Base-by-base conservation (phyloP, 1,284 basidiomycete species). In the Macrocystidia cucumis region DNA sequence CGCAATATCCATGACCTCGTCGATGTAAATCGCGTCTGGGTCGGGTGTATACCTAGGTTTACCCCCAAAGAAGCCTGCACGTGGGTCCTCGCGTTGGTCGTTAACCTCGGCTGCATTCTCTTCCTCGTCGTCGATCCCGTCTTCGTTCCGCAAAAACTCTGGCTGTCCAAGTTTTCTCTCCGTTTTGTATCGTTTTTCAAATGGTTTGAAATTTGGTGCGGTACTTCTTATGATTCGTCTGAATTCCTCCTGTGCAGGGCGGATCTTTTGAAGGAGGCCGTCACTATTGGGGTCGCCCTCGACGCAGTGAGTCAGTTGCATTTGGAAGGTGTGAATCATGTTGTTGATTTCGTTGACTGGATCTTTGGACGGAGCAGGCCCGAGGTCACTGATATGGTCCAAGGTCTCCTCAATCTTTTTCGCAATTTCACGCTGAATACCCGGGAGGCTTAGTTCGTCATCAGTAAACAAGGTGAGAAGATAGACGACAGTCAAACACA, bases 231-330 rank as follows among this genome's bases (percentile, higher is more conserved):
- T 74, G 0, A 56, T 57, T 1, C 32, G 26, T 27, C 60, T 58
- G 48, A 84, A 83, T 0, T 27, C 23, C 2, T 65, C 54, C 32
- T 77, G 72, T 0, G 59, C 57, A 0, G 66, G 67, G 2, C 68
- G 67, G 16, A 82, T 72, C 0, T 48, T 38, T 45, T 83, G 79
- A 1, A 78, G 36, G 0, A 81, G 55, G 0, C 77, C 72, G 4
- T 69, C 50, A 2, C 54, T 51, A 4, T 60, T 55, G 0, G 77
- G 64, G 0, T 70, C 60, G 0, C 81, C 81, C 22, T 72, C 59
- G 0, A 79, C 54, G 3, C 72, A 62, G 11, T 36, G 45, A 0
- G 56, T 47, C 1, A 85, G 47, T 6, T 72, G 65, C 3, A 48
- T 54, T 2, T 56, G 56, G 34, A 83, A 79, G 0, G 37, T 43